A percentile compares a stretch with the other conserved stretches of the same genome.
Conservation (phyloP, 2,329 filamentous ascomycete species). For the Hirsutella rhossiliensis region DNA sequence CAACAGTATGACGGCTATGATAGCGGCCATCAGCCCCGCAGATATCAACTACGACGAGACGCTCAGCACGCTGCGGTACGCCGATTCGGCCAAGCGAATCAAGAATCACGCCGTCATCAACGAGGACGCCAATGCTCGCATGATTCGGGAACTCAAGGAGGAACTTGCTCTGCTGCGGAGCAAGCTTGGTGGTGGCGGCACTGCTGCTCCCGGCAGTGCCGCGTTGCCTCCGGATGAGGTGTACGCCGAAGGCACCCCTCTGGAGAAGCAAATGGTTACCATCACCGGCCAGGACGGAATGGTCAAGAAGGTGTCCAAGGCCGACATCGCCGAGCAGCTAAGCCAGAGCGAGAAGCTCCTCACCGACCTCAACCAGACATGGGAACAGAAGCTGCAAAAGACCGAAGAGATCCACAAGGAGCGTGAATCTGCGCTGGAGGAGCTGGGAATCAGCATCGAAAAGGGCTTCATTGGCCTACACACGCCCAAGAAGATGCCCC, state of each 20-base stretch:
- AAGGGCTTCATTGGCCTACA: conserved; percentile 94
- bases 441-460: conserved; percentile 96
- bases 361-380: conserved; percentile 92
- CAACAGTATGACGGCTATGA: conserved; percentile 99
- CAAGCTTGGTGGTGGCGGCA: conserved; percentile 57
- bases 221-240: conserved; percentile 57
- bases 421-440: conserved; percentile 85
- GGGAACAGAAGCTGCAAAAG: conserved; percentile 91
- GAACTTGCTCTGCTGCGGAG: conserved; percentile 76
- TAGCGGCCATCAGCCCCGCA: conserved; percentile 93
- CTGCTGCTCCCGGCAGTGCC: conserved; percentile 32
- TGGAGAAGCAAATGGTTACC: conserved; percentile 93
- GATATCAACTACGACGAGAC: conserved; percentile 99
- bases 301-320: conserved; percentile 93
- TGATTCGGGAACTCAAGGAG: conserved; percentile 97
- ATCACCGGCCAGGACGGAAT: conserved; percentile 78
- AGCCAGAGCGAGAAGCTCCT: conserved; percentile 95
- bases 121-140: conserved; percentile 95
- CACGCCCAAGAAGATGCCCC: conserved; percentile 98
- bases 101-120: conserved; percentile 99
- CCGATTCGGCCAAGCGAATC: conserved; percentile 95
- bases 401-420: conserved; percentile 98
- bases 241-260: conserved; percentile 84
- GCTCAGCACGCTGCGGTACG: conserved; percentile 86
- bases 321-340: conserved; percentile 92